A percentile compares a stretch with the other conserved stretches of the same genome.
Evolutionary conservation across 371 early-diverging fungal genomes (phyloP).

Genomic region (Paraphysoderma sedebokerense): DNA sequence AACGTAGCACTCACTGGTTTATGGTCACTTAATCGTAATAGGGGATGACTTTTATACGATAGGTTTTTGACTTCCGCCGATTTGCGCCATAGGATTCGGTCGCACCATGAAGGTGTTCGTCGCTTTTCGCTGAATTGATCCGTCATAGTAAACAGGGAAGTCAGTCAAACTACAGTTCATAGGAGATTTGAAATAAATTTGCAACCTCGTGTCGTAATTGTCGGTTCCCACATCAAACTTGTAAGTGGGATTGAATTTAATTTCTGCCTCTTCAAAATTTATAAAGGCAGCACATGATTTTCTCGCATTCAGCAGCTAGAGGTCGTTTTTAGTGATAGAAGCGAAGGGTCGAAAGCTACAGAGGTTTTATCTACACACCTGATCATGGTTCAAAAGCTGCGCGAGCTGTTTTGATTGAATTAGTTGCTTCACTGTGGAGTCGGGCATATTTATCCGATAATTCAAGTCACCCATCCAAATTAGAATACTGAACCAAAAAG

Average conservation of each 20-base stretch:
- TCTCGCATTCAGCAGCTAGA: slow-evolving; percentile 23
- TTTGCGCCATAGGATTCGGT: slow-evolving; percentile 75
- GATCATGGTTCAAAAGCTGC: slow-evolving; percentile 23
- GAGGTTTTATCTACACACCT: no score
- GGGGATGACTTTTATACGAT: slow-evolving; percentile 40
- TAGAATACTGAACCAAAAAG: slow-evolving; percentile 29
- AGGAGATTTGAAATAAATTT: not conserved
- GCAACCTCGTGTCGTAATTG: slow-evolving; percentile 63
- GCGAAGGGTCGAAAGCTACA: no score
- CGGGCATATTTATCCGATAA: slow-evolving; percentile 54
- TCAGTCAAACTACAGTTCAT: not conserved
- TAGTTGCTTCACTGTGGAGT: slow-evolving; percentile 36
- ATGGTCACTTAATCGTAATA: slow-evolving; percentile 66
- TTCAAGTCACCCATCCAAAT: slow-evolving; percentile 85
- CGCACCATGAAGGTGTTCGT: slow-evolving; percentile 83
- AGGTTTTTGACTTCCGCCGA: slow-evolving; percentile 18
- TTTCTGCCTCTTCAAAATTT: slow-evolving; percentile 60
- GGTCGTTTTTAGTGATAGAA: not conserved
- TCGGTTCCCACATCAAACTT: slow-evolving; percentile 73
- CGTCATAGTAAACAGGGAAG: not conserved
- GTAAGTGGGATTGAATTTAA: slow-evolving; percentile 81
- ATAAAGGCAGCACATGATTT: slow-evolving; percentile 29
- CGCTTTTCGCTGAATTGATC: slow-evolving; percentile 42
- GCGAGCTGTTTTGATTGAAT: slow-evolving; percentile 19
- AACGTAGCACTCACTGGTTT: slow-evolving; percentile 74